phyloP scores from a whole-genome alignment of 208 protist species.

The Trypanosoma vivax region DNA sequence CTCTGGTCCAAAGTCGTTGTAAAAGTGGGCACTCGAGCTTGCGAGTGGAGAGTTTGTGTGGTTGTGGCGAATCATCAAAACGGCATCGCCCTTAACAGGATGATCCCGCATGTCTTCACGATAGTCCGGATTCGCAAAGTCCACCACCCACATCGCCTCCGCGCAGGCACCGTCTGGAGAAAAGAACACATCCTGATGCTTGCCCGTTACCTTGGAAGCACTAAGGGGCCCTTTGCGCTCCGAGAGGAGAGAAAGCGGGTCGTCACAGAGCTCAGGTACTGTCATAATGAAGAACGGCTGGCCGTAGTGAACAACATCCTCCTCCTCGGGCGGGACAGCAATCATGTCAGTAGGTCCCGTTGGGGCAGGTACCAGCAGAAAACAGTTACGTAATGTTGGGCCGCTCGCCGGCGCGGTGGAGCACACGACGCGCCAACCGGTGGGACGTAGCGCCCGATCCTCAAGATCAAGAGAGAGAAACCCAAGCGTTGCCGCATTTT shows the following conservation, averaged over 20 bases:
- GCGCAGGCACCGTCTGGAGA: constrained; percentile 65
- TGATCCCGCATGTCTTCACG: constrained; percentile 82
- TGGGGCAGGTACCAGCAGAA: constrained; percentile 62
- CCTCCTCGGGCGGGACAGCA: constrained; percentile 62
- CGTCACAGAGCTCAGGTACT: constrained; percentile 52
- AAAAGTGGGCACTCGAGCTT: constrained; percentile 47
- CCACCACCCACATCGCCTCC: constrained; percentile 64
- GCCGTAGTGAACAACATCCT: constrained; percentile 84
- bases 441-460: constrained; percentile 40
- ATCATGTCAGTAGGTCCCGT: constrained; percentile 65
- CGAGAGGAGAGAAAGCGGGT: constrained; percentile 73
- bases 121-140: constrained; percentile 70
- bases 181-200: constrained; percentile 79
- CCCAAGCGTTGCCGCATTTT: constrained; percentile 67
- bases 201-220: constrained; percentile 56
- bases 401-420: constrained; percentile 44
- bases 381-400: constrained; percentile 61
- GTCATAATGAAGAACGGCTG: constrained; percentile 85
- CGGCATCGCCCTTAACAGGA: constrained; percentile 63
- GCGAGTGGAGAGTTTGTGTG: constrained; percentile 69
- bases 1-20: constrained; percentile 84
- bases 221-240: constrained; percentile 53
- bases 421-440: constrained; percentile 61
- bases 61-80: constrained; percentile 70
- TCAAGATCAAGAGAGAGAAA: constrained; percentile 82